These are phyloP conservation scores for Aspergillus melleus DNA, from an alignment of 2,329 filamentous ascomycete species.

Conservation along the genomic window DNA sequence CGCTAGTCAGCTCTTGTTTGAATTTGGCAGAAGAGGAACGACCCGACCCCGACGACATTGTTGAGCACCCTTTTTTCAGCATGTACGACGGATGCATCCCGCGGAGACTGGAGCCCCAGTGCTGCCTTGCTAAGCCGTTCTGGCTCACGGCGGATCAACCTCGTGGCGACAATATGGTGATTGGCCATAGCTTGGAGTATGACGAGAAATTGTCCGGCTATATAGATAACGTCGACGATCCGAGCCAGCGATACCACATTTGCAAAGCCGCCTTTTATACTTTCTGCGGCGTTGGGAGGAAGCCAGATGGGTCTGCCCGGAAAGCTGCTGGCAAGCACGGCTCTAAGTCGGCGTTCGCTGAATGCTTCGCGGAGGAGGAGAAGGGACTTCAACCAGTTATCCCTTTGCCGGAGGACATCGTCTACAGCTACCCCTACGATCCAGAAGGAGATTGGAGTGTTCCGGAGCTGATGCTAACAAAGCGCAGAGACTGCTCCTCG, in stretches of 20 bases:
- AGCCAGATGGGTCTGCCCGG: constrained; percentile 42
- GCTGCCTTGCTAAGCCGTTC: constrained; percentile 39
- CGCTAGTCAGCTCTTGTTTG: constrained; percentile 48
- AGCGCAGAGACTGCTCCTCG: constrained; percentile 25
- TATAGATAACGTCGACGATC: constrained; percentile 37
- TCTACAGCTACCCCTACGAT: constrained; percentile 47
- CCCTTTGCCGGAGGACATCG: constrained; percentile 45
- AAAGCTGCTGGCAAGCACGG: constrained; percentile 47
- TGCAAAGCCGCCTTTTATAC: constrained; percentile 46
- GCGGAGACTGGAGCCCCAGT: constrained; percentile 41
- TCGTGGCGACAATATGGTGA: constrained; percentile 45
- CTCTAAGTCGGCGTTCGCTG: constrained; percentile 47
- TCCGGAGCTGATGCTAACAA: constrained; percentile 19
- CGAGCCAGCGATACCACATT: constrained; percentile 38
- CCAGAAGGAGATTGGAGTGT: constrained; percentile 44
- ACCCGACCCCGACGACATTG: constrained; percentile 51
- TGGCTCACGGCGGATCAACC: constrained; percentile 48
- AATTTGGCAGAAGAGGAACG: constrained; percentile 50
- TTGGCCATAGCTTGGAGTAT: constrained; percentile 46
- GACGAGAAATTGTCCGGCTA: constrained; percentile 39
- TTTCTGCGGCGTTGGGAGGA: constrained; percentile 47
- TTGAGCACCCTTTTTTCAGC: constrained; percentile 52
- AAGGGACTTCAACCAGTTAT: constrained; percentile 47
- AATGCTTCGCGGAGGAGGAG: constrained; percentile 48
- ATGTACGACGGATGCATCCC: constrained; percentile 52